Evolutionary conservation across 2,329 filamentous ascomycete species (phyloP).

Genomic region (Remersonia thermophila): DNA sequence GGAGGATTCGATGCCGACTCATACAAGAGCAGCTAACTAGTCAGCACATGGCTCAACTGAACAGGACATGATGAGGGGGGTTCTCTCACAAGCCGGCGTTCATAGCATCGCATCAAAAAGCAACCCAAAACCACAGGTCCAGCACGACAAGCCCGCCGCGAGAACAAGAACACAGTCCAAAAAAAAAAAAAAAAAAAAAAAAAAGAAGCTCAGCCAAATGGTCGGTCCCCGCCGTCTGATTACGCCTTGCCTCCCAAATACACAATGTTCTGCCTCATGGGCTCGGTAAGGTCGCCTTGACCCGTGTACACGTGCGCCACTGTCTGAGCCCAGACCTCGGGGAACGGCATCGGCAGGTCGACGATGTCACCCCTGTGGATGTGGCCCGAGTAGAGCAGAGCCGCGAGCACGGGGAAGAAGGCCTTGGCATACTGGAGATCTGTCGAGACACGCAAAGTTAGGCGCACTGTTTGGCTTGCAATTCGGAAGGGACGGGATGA

Average conservation of each 20-base stretch:
- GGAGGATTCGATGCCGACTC: no score
- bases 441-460: conserved; percentile 16
- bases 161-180: no score
- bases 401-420: conserved; percentile 40
- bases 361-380: conserved; percentile 40
- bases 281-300: conserved; percentile 31
- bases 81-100: no score
- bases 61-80: no score
- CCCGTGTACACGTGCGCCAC: conserved; percentile 44
- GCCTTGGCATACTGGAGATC: conserved; percentile 36
- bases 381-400: conserved; percentile 41
- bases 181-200: no score
- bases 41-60: no score
- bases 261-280: conserved; percentile 39
- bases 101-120: no score
- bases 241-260: conserved; percentile 41
- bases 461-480: neutral
- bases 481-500: conserved; percentile 9
- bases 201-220: no score
- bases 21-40: no score
- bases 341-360: conserved; percentile 45
- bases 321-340: conserved; percentile 43
- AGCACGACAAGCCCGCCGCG: no score
- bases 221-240: conserved; percentile 4
- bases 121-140: no score